Evolutionary conservation across 225 moss, liverwort and hornwort species (phyloP).

Genomic region (Neckera pumila): DNA sequence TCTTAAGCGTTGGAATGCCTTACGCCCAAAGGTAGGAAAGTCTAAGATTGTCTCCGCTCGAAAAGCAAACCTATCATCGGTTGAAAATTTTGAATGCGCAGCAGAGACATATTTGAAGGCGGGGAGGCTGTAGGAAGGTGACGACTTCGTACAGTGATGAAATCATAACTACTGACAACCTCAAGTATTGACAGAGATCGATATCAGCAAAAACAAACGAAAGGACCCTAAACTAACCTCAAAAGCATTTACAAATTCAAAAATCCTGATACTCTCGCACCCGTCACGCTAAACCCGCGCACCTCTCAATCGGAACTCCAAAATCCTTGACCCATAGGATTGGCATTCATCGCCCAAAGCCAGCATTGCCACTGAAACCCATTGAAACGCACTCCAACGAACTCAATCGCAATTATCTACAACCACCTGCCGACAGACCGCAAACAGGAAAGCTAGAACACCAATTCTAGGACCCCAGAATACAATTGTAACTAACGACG

Average conservation of each 20-base stretch:
- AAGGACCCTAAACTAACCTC: not conserved
- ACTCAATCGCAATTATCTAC: not conserved
- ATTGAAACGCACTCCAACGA: not conserved
- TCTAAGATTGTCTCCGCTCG: not conserved
- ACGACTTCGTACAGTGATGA: not conserved
- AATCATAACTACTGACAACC: not conserved
- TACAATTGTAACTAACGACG: not conserved
- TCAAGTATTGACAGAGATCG: not conserved
- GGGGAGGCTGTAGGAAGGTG: not conserved
- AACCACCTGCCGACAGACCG: not conserved
- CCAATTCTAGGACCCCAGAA: not conserved
- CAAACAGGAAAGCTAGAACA: not conserved
- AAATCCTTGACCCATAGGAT: not conserved
- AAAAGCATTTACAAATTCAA: not conserved
- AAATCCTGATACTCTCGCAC: not conserved
- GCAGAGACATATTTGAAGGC: not conserved
- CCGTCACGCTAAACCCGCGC: not conserved
- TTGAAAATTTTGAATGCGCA: no score
- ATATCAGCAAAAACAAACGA: not conserved
- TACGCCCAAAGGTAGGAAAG: not conserved
- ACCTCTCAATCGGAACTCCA: not conserved
- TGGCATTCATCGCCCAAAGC: not conserved
- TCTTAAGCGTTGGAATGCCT: not conserved
- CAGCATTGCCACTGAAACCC: not conserved
- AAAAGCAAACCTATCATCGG: not conserved